Conservation (phyloP, 148 eudicot genomes). For the Fagopyrum tataricum region DNA sequence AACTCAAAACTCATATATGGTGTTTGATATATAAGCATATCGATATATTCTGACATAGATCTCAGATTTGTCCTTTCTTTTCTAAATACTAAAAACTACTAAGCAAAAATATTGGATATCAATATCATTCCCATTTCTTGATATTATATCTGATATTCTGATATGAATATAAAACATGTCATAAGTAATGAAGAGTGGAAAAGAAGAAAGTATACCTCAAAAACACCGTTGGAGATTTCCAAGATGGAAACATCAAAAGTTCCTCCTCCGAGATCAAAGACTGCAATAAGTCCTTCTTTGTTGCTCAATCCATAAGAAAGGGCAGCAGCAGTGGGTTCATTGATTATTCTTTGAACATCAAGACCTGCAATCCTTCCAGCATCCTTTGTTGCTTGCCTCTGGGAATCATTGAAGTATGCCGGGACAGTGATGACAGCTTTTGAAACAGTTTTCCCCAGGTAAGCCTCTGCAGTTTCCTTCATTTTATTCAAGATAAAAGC, state of each 20-base stretch:
- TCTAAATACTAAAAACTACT: no score
- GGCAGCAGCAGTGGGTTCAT: constrained; percentile 65
- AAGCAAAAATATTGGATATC: no score
- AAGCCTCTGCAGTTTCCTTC: constrained; percentile 55
- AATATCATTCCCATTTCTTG: no score
- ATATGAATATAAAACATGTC: no score
- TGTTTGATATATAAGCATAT: no score
- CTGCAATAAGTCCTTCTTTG: constrained; percentile 49
- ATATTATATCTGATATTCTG: no score
- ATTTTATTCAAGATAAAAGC: constrained; percentile 46
- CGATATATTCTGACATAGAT: no score
- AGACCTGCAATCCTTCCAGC: constrained; percentile 52
- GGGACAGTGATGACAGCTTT: constrained; percentile 58
- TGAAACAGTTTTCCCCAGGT: constrained; percentile 36
- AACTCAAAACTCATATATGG: no score
- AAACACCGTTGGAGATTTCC: constrained; percentile 51
- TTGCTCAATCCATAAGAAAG: constrained; percentile 51
- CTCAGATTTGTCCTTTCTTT: no score
- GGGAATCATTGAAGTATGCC: constrained; percentile 56
- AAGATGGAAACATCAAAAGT: constrained; percentile 56
- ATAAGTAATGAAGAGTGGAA: no score
- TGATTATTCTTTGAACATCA: constrained; percentile 42
- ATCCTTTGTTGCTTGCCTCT: constrained; percentile 59
- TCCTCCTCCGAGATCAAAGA: constrained; percentile 57
- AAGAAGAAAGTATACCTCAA: constrained; percentile 37